Percentiles rank a stretch among this genome's conserved stretches.
phyloP scores from a whole-genome alignment of 2,329 filamentous ascomycete species.

The Rugonectria rugulosa region DNA sequence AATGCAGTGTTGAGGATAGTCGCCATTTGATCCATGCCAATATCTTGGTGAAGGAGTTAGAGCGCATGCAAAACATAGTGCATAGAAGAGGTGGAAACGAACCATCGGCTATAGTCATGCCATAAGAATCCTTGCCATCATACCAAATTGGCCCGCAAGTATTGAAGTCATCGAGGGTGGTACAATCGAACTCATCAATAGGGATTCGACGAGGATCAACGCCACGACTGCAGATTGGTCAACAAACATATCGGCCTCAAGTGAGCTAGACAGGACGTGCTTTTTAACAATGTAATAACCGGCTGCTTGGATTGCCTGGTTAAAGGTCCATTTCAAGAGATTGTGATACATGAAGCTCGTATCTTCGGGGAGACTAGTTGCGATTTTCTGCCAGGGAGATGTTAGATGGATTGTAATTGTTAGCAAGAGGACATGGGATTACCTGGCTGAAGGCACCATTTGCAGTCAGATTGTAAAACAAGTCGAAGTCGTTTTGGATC shows the following conservation, averaged over 20 bases:
- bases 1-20: background rate
- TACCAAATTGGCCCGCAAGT: constrained; percentile 1
- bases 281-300: background rate
- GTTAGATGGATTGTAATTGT: background rate
- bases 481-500: background rate
- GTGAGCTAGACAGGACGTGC: background rate
- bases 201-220: background rate
- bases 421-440: too few species aligned
- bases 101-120: background rate
- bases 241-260: background rate
- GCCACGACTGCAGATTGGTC: background rate
- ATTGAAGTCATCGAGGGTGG: background rate
- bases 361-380: background rate
- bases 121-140: background rate
- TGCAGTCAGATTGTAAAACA: background rate
- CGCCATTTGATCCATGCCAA: constrained; percentile 1
- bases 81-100: too few species aligned
- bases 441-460: background rate
- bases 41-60: too few species aligned
- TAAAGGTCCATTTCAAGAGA: background rate
- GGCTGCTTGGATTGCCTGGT: background rate
- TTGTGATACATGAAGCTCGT: constrained; percentile 1
- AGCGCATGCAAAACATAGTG: too few species aligned
- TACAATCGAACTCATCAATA: background rate
- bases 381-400: background rate